Evolutionary conservation across 23 red algal species (phyloP), one percentile per base, ranked within the genome.

Genomic region (Gracilaria domingensis): DNA sequence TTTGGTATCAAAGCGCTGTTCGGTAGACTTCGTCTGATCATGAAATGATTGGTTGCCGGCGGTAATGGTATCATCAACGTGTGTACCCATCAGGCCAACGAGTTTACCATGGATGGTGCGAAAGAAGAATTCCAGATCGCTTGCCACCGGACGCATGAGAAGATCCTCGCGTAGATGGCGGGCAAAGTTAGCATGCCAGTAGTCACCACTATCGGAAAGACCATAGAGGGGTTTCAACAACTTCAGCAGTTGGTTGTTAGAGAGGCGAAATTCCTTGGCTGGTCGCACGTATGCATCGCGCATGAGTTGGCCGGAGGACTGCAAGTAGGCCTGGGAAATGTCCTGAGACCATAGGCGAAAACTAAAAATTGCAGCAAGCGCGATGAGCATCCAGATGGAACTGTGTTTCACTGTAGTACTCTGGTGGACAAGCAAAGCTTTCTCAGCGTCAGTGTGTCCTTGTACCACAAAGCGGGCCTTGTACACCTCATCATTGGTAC

Each of bases 121-220:
- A 21, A 59, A 81, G 24, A 81, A 86, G 1, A 86, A 29, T 11
- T 61, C 44, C 16, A 50, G 62, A 34, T 86, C 82, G n/a, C 82
- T 62, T 8, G 56, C 66, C 14, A 4, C 73, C 5, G 17, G 30
- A 8, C 3, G 12, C 82, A 86, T 86, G 0, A n/a, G 12, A 0
- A 86, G 62, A 51, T 86, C 61, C 28, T 72, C 18, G n/a, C 32
- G 60, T 23, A 86, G 26, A 21, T 86, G 82, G 3, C 23, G 12
- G 2, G 82, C 11, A 12, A 86, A 86, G 1, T 23, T 83, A 17
- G 32, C 11, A 26, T 57, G 39, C 80, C 80, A 83, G 54, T 83
- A 83, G 32, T 83, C 80, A 12, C 80, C 53, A 40, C n/a, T 23
- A n/a, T 83, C 51, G 23, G 8, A 9, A 0, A 29, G 12, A 12